Base-by-base conservation (phyloP, 805 yeast species). In the Myxozyma kluyveri region DNA sequence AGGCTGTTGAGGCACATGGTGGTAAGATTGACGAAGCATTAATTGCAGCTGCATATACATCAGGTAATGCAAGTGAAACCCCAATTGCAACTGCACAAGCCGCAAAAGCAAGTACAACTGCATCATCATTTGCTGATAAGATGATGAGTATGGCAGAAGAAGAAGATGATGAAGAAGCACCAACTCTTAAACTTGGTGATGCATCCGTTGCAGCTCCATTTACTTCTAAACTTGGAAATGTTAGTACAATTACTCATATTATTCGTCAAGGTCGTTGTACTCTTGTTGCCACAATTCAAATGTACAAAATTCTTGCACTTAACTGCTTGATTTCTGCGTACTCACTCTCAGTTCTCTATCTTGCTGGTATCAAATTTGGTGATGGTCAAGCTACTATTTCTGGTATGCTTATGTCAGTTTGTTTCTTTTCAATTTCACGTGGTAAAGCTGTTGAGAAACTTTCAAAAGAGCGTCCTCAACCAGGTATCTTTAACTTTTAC, bases 121-220 rank as follows among this genome's bases (percentile, higher is more conserved):
- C 75, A 17, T 69, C 76, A 42, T 69, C 71, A 29, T 59, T 81
- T 49, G 88, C 91, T 31, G 91, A 85, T 59, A 75, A 80, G 60
- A 73, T 86, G 63, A 74, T 86, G 73, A 74, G 76, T 57, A 67
- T 75, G 67, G 72, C 71, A 60, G 70, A 69, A 48, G 84, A 82
- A 60, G 74, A 76, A 45, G 88, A 80, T n/a, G 84, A 79, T 44
- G 76, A 68, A 29, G 97, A 91, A 61, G 95, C 95, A 0, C 99
- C 99, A 52, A 81, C 85, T 42, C 79, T 93, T 73, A 93, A 93
- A 70, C 76, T 93, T 50, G 99, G 99, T 64, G 99, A 93, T 72
- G 99, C 99, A 12, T 90, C 97, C 22, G 96, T 95, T 64, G 99
- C 99, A 49, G 99, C 99, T 31, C 99, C 99, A 42, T 88, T 93